Evolutionary conservation across 345 rosid genomes (phyloP).

Genomic region (Aquilaria yunnanensis): DNA sequence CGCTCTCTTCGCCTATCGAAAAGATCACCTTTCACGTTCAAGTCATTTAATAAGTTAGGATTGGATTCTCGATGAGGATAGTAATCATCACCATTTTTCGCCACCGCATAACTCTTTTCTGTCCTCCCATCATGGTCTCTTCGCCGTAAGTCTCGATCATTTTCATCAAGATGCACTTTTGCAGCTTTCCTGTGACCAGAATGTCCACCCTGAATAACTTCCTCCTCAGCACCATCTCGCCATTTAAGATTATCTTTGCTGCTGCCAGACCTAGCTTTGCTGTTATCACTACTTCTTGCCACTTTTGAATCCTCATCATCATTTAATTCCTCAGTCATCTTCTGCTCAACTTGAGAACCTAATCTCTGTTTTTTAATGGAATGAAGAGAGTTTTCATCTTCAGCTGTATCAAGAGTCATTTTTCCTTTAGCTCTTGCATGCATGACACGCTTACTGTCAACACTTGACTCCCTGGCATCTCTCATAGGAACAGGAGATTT

Average conservation of each 20-base stretch:
- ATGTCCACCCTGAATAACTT: conserved; percentile 64
- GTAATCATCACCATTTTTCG: conserved; percentile 53
- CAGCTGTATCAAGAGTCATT: conserved; percentile 18
- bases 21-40: conserved; percentile 45
- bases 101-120: conserved; percentile 42
- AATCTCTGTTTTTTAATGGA: conserved; percentile 30
- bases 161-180: conserved; percentile 47
- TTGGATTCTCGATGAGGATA: conserved; percentile 55
- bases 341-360: conserved; percentile 35
- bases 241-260: conserved; percentile 68
- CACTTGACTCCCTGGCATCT: conserved; percentile 46
- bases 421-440: conserved; percentile 43
- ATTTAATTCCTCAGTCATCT: conserved; percentile 43
- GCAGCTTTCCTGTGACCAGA: conserved; percentile 30
- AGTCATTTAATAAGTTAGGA: conserved; percentile 27
- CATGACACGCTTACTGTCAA: conserved; percentile 47
- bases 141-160: conserved; percentile 44
- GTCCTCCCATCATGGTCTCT: conserved; percentile 51
- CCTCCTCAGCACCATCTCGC: conserved; percentile 72
- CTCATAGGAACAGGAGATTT: conserved; percentile 40
- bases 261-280: conserved; percentile 86
- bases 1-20: conserved; percentile 67
- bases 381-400: conserved; percentile 22
- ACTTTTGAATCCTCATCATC: conserved; percentile 69
- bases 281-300: conserved; percentile 87